Conservation (phyloP, 176 grass and related monocot species). For the Bothriochloa decipiens region DNA sequence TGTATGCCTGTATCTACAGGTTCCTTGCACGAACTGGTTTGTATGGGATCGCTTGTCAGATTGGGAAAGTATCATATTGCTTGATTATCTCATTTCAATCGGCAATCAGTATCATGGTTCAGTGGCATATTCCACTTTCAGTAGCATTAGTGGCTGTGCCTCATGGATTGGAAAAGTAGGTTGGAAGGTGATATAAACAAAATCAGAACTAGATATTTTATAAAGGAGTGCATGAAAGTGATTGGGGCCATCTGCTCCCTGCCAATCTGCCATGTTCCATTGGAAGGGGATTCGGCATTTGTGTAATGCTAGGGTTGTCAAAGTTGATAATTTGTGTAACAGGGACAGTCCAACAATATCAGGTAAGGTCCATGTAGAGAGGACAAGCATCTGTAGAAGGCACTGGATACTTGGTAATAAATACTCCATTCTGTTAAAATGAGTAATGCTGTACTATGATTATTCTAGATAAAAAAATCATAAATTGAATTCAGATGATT, state of each 20-base stretch:
- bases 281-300: conserved; percentile 20
- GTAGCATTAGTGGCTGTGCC: conserved; percentile 29
- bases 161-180: conserved; percentile 24
- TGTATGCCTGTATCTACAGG: background rate
- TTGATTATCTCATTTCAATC: conserved; percentile 1
- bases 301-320: conserved; percentile 6
- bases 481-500: conserved; percentile 3
- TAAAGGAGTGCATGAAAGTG: conserved; percentile 15
- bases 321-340: conserved; percentile 26
- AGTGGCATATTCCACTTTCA: conserved; percentile 13
- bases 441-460: background rate
- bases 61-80: background rate
- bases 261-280: conserved; percentile 9
- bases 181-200: conserved; percentile 9
- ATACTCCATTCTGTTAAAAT: background rate
- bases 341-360: background rate
- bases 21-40: background rate
- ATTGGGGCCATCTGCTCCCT: conserved; percentile 28
- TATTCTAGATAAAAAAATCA: background rate
- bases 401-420: background rate
- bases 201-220: conserved; percentile 4
- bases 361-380: conserved; percentile 9
- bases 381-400: background rate
- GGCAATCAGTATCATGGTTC: conserved; percentile 27
- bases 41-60: background rate